Evolutionary conservation across 768 basidiomycete species (phyloP), one percentile per base, ranked within the genome.

Genomic region (Cystobasidium ongulense): DNA sequence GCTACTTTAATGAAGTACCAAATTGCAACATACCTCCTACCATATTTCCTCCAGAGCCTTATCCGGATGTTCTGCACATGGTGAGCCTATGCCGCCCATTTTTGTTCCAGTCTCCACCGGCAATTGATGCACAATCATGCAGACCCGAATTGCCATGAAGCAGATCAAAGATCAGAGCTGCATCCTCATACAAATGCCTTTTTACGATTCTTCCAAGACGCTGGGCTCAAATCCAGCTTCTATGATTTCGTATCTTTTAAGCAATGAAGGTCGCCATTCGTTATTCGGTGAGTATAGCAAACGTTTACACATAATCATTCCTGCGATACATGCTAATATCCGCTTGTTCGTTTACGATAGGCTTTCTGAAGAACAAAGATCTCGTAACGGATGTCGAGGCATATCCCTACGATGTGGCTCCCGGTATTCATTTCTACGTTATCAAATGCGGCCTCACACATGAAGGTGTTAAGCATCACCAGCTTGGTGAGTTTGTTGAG

Each of bases 191-290:
- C 76, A 79, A 18, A 82, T 82, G 78, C 77, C 82, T 10, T 82
- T 81, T 79, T 81, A 81, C 18, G 83, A 84, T 71, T 76, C 81
- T 46, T 72, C 76, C 0, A 72, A 78, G 62, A 76, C 79, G 13
- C 78, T 78, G 57, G 75, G 91, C 87, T 90, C 90, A 2, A 27
- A 84, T 92, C 88, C 96, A 10, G 92, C 81, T 86, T 89, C 71
- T 80, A 93, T 78, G 85, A 85, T 77, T 86, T 88, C 82, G 85
- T 92, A 82, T 82, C 88, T 72, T 85, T 85, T 70, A 80, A 87
- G 77, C 86, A 91, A 90, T 85, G 87, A 77, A 83, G 63, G 63
- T 4, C 63, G 31, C 5, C 10, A 27, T 13, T 64, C 63, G 27
- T 25, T 64, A 27, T 64, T 31, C 29, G 36, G 63, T 64, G 35